phyloP scores from a whole-genome alignment of 2,329 filamentous ascomycete genomes.

The Amauroascus verrucosus region DNA sequence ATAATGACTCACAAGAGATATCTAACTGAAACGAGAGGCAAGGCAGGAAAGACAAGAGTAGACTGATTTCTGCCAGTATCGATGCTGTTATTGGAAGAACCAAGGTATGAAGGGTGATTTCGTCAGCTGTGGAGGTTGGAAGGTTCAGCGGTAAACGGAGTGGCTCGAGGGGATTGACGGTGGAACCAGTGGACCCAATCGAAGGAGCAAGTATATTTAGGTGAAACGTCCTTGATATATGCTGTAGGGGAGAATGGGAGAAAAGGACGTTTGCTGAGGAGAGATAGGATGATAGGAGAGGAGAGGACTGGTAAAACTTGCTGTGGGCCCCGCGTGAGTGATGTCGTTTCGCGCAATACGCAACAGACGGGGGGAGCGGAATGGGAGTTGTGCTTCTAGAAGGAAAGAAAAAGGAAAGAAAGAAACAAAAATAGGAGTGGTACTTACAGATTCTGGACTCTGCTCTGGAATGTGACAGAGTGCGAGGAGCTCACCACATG shows the following conservation, averaged over 20 bases:
- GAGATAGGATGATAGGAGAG: neutral
- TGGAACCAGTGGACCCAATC: constrained; percentile 7
- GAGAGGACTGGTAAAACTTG: constrained; percentile 2
- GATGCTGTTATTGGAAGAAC: neutral
- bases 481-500: neutral
- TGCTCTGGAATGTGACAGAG: neutral
- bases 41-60: neutral
- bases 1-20: neutral
- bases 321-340: neutral
- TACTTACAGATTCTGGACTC: too few relatives aligned
- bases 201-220: neutral
- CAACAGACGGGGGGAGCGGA: neutral
- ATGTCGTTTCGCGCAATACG: neutral
- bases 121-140: constrained; percentile 3
- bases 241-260: neutral
- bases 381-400: neutral
- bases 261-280: neutral
- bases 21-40: neutral
- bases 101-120: neutral
- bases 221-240: neutral
- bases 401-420: neutral
- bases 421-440: neutral
- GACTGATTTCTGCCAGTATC: too few relatives aligned
- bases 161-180: neutral
- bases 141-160: neutral